A percentile compares a stretch with the other conserved stretches of the same genome.
Conservation (phyloP, 2,329 filamentous ascomycete genomes). For the Sporothrix luriei region DNA sequence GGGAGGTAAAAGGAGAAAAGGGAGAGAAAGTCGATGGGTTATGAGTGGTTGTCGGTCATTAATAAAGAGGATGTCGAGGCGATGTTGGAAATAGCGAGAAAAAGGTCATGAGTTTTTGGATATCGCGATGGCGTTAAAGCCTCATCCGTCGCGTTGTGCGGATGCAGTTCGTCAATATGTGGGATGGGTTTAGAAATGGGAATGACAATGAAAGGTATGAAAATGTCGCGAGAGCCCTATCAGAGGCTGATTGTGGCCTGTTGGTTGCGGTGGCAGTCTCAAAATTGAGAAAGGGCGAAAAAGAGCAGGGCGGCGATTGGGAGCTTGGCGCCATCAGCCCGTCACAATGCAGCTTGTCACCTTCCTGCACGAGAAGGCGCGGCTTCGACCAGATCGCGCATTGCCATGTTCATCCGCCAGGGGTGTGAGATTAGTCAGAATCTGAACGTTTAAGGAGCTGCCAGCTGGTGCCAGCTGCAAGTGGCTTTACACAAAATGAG, state of each 20-base stretch:
- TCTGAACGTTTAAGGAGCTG: not conserved
- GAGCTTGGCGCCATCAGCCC: conserved; percentile 8
- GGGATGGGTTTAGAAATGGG: not conserved
- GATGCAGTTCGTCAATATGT: not conserved
- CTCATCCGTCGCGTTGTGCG: conserved; percentile 18
- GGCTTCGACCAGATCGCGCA: conserved; percentile 31
- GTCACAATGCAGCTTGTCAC: conserved; percentile 22
- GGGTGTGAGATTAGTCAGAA: conserved; percentile 25
- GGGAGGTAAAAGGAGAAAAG: not conserved
- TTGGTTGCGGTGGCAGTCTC: not conserved
- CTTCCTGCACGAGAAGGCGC: conserved; percentile 21
- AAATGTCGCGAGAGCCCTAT: not conserved
- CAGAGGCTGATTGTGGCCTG: not conserved
- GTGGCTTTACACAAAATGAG: not conserved
- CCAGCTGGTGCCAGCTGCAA: conserved; percentile 30
- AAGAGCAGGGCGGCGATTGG: not conserved
- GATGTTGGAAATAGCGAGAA: not conserved
- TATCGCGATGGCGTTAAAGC: conserved; percentile 4
- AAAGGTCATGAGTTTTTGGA: not conserved
- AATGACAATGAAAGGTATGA: not conserved
- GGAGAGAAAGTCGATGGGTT: not conserved
- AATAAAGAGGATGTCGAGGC: not conserved
- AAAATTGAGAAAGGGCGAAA: not conserved
- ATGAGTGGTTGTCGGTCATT: not conserved
- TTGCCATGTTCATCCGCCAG: conserved; percentile 7